These are phyloP conservation scores for Drosera capensis DNA, from an alignment of 148 eudicot species.

Conservation along the genomic window DNA sequence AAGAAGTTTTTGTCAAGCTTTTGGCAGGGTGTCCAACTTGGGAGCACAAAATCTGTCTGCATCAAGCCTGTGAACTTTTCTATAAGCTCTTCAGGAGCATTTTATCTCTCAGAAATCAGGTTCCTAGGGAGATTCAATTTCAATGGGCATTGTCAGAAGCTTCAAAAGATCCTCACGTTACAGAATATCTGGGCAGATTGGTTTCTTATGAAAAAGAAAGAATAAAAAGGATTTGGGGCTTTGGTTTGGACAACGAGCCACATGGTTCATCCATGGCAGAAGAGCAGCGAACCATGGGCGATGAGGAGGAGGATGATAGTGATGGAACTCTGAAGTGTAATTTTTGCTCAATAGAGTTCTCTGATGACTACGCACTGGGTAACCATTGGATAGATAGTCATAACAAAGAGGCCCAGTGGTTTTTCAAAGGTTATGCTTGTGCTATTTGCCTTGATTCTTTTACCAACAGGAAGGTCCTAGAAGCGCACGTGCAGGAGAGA, in stretches of 20 bases:
- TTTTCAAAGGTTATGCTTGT: constrained; percentile 90
- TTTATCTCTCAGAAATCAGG: constrained; percentile 63
- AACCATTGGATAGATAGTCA: constrained; percentile 72
- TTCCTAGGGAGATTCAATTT: constrained; percentile 76
- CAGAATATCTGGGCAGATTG: constrained; percentile 49
- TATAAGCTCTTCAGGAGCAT: constrained; percentile 74
- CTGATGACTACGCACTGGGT: constrained; percentile 56
- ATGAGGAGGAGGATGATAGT: constrained; percentile 17
- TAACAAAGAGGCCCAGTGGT: constrained; percentile 93
- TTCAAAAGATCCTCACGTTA: constrained; percentile 58
- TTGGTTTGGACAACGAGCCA: constrained; percentile 19
- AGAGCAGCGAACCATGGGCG: constrained; percentile 15
- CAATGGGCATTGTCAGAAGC: constrained; percentile 94
- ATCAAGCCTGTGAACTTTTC: constrained; percentile 90
- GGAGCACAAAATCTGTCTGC: constrained; percentile 56
- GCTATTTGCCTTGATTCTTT: constrained; percentile 95
- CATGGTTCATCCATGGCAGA: constrained; percentile 21
- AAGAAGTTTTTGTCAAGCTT: constrained; percentile 80
- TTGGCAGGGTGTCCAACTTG: constrained; percentile 43
- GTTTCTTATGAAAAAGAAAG: constrained; percentile 67
- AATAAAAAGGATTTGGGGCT: constrained; percentile 62
- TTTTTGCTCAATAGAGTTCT: constrained; percentile 46
- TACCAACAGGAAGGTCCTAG: constrained; percentile 75
- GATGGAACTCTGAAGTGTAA: constrained; percentile 52
- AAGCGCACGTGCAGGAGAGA: constrained; percentile 85